phyloP scores from a whole-genome alignment of 345 rosid genomes.

The Citrus sinensis region DNA sequence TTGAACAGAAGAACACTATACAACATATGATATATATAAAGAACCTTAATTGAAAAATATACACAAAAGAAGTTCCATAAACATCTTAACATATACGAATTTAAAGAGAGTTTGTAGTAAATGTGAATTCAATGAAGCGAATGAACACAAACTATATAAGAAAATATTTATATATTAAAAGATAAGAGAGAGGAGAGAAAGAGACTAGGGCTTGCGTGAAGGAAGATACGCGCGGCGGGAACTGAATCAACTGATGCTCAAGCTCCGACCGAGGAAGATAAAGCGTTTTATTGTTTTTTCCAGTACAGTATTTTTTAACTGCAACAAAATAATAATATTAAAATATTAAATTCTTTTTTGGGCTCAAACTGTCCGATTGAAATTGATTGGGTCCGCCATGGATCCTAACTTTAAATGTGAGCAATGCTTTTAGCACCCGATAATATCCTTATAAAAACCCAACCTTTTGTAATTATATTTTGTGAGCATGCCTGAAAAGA shows the following conservation, averaged over 20 bases:
- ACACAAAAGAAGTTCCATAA: background rate
- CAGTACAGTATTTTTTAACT: background rate
- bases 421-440: no score
- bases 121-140: background rate
- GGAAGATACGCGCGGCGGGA: background rate
- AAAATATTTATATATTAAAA: background rate
- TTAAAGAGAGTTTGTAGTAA: no score
- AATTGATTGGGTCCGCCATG: no score
- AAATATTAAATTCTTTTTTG: background rate
- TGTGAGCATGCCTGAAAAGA: no score
- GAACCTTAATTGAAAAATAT: background rate
- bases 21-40: no score
- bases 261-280: background rate
- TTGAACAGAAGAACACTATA: background rate
- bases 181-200: background rate
- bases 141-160: background rate
- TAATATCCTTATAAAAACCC: no score
- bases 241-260: background rate
- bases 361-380: background rate
- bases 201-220: slow-evolving; percentile 12
- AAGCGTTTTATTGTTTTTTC: background rate
- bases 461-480: no score
- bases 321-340: background rate
- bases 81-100: background rate
- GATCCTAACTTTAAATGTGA: no score